A percentile compares a stretch with the other conserved stretches of the same genome.
These are phyloP conservation scores for Diplotaxis tenuifolia DNA, from an alignment of 345 rosid species.

Conservation along the genomic window DNA sequence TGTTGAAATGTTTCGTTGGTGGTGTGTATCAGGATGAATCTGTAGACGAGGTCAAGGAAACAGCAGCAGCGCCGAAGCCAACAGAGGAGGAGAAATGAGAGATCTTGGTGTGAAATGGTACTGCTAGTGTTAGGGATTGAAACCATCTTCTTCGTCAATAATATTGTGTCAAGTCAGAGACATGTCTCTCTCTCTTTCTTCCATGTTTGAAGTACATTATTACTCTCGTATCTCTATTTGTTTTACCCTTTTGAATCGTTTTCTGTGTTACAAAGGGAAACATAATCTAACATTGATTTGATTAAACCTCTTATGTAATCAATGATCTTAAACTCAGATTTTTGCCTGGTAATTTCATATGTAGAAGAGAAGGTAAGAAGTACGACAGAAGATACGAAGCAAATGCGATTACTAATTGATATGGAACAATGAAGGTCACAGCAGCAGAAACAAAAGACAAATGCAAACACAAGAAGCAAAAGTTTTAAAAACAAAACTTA, in stretches of 20 bases:
- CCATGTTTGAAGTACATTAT: not conserved
- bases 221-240: not conserved
- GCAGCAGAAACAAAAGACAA: not conserved
- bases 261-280: no score
- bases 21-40: constrained; percentile 64
- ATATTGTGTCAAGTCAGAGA: constrained; percentile 4
- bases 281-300: not conserved
- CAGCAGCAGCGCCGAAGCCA: constrained; percentile 48
- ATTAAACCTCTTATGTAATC: not conserved
- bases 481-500: not conserved
- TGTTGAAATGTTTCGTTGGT: not conserved
- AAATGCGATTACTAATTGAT: not conserved
- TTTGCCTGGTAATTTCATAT: not conserved
- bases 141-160: constrained; percentile 9
- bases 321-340: not conserved
- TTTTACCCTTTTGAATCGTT: no score
- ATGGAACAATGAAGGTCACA: not conserved
- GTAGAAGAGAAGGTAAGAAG: not conserved
- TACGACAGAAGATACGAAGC: not conserved
- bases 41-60: constrained; percentile 76
- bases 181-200: not conserved
- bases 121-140: constrained; percentile 15
- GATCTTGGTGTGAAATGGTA: not conserved
- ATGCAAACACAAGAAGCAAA: not conserved
- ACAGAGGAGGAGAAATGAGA: constrained; percentile 53